These are phyloP conservation scores for Macroventuria anomochaeta DNA, from an alignment of 2,329 filamentous ascomycete species.

Conservation along the genomic window DNA sequence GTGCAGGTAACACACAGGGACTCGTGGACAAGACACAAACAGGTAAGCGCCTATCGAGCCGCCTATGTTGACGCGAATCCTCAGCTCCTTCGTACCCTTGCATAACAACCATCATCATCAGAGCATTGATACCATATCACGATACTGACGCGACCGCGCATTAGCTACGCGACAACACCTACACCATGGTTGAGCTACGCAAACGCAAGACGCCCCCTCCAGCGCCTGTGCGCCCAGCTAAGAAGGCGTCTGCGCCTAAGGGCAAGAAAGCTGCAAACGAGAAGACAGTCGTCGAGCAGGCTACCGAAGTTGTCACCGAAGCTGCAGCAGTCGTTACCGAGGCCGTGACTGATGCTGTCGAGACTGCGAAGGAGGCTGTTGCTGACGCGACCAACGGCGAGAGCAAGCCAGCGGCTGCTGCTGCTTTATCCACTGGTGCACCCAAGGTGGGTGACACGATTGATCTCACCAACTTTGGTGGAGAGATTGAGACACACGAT, in stretches of 20 bases:
- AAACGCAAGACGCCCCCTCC: constrained; percentile 66
- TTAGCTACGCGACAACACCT: constrained; percentile 34
- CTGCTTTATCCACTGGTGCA: constrained; percentile 18
- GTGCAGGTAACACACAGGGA: constrained; percentile 6
- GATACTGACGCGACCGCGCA: constrained; percentile 30
- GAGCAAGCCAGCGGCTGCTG: constrained; percentile 31
- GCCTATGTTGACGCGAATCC: constrained; percentile 3
- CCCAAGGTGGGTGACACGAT: constrained; percentile 60
- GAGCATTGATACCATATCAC: constrained; percentile 20
- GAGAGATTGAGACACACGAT: constrained; percentile 83
- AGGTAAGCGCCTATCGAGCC: constrained; percentile 14
- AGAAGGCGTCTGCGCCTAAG: constrained; percentile 56
- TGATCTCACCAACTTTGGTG: constrained; percentile 62
- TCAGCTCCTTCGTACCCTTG: constrained; percentile 11
- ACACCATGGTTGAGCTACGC: constrained; percentile 63
- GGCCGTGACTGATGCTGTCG: constrained; percentile 42
- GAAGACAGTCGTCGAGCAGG: constrained; percentile 46
- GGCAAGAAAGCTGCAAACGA: constrained; percentile 35
- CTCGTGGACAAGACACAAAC: constrained; percentile 7
- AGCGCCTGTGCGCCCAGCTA: constrained; percentile 55
- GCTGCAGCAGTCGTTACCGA: constrained; percentile 39
- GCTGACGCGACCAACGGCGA: constrained; percentile 41
- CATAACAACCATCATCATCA: constrained; percentile 5
- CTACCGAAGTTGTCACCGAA: constrained; percentile 42
- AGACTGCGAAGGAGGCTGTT: constrained; percentile 42